These are phyloP conservation scores for Sclerotinia minor DNA, from an alignment of 2,329 filamentous ascomycete genomes.

Conservation along the genomic window DNA sequence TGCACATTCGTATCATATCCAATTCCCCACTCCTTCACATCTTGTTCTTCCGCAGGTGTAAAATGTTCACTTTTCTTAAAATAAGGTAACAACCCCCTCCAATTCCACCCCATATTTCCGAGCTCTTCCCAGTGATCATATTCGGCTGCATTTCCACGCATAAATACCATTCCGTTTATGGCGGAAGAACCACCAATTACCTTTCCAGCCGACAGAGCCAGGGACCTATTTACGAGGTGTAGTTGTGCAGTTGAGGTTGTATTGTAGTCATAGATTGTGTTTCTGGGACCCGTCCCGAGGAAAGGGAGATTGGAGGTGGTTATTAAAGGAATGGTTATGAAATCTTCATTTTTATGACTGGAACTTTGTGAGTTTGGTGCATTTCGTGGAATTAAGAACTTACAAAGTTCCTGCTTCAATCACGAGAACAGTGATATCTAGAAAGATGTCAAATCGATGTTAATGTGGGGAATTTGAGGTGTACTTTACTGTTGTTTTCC, in stretches of 20 bases:
- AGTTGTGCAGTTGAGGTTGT: constrained; percentile 45
- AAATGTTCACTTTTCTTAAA: constrained; percentile 39
- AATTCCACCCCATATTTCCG: constrained; percentile 46
- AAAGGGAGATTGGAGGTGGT: constrained; percentile 8
- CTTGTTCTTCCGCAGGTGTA: not conserved
- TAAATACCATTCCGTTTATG: constrained; percentile 39
- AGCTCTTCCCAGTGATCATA: constrained; percentile 47
- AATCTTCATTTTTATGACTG: constrained; percentile 23
- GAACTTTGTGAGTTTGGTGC: not conserved
- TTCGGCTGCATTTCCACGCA: constrained; percentile 30
- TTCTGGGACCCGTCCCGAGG: constrained; percentile 3
- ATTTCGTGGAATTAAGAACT: not conserved
- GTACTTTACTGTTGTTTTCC: not conserved
- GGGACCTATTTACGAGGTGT: constrained; percentile 31
- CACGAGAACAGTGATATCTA: constrained; percentile 20
- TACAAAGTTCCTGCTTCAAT: constrained; percentile 23
- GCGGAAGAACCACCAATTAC: constrained; percentile 44
- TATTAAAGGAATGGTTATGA: constrained; percentile 13
- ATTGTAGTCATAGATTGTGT: constrained; percentile 47
- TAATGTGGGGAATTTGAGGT: not conserved
- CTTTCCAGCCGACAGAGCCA: constrained; percentile 38
- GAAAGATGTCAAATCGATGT: not conserved
- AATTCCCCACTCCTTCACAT: constrained; percentile 12
- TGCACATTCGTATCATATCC: constrained; percentile 35
- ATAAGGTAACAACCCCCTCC: constrained; percentile 32